Conservation (phyloP, 2,329 filamentous ascomycete genomes). For the Monosporascus sp. region DNA sequence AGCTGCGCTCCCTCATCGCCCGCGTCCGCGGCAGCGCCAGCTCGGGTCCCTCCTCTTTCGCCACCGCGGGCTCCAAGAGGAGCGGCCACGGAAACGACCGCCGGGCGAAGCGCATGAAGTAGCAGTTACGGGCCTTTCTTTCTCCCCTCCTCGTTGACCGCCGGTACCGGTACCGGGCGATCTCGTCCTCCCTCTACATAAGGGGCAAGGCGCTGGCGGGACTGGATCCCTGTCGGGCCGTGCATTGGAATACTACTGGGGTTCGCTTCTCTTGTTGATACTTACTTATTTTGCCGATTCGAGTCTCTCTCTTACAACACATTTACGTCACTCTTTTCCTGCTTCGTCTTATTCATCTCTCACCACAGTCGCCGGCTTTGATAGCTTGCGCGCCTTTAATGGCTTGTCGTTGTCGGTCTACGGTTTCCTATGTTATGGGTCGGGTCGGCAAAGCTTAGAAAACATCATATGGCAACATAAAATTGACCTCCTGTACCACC, state of each 20-base stretch:
- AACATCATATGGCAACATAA: background rate
- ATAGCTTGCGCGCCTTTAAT: background rate
- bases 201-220: too few species aligned
- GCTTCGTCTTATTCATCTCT: background rate
- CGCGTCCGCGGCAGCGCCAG: slow-evolving; percentile 18
- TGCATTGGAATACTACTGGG: background rate
- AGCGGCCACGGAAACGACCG: slow-evolving; percentile 14
- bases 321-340: background rate
- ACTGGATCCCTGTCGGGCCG: background rate
- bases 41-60: slow-evolving; percentile 3
- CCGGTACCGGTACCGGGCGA: too few species aligned
- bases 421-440: background rate
- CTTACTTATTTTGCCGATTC: slow-evolving; percentile 1
- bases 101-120: slow-evolving; percentile 20
- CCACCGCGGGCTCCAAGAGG: slow-evolving; percentile 17
- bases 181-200: too few species aligned
- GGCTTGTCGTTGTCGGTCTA: background rate
- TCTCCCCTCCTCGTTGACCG: too few species aligned
- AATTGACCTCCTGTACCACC: too few species aligned
- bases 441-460: background rate
- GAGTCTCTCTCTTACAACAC: slow-evolving; percentile 9
- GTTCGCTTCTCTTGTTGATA: slow-evolving; percentile 7
- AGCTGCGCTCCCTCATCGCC: slow-evolving; percentile 24
- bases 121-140: background rate
- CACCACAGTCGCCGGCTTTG: background rate